Percentiles rank a stretch among this genome's conserved stretches.
These are phyloP conservation scores for Hymenoscyphus infarciens DNA, from an alignment of 2,329 filamentous ascomycete genomes.

Conservation along the genomic window DNA sequence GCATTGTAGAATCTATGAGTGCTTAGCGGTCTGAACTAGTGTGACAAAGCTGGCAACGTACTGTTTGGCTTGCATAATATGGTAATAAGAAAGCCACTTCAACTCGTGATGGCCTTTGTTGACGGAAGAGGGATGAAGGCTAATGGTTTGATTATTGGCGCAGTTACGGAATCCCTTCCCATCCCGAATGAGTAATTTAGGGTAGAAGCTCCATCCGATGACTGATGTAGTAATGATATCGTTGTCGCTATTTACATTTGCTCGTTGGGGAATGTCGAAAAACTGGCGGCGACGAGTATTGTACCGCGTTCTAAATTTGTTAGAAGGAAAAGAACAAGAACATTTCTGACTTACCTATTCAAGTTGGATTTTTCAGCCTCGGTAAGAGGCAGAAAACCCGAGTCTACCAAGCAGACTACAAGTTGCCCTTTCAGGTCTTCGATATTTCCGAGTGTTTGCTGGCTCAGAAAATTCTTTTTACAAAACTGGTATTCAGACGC, in stretches of 20 bases:
- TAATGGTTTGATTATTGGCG: constrained; percentile 87
- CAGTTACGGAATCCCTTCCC: constrained; percentile 87
- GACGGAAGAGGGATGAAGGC: constrained; percentile 81
- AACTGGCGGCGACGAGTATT: constrained; percentile 64
- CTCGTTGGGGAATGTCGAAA: constrained; percentile 74
- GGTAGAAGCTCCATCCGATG: constrained; percentile 93
- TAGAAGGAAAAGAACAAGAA: constrained; percentile 7
- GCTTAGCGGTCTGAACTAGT: constrained; percentile 23
- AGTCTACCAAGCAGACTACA: constrained; percentile 78
- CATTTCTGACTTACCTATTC: constrained; percentile 45
- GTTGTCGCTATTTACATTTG: constrained; percentile 74
- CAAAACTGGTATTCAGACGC: constrained; percentile 86
- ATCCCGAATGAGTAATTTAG: constrained; percentile 82
- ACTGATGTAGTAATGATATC: constrained; percentile 77
- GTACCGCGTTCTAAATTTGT: constrained; percentile 50
- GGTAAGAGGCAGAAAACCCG: constrained; percentile 74
- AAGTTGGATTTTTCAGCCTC: constrained; percentile 68
- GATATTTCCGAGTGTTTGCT: constrained; percentile 86
- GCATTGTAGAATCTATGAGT: constrained; percentile 71
- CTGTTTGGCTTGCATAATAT: constrained; percentile 92
- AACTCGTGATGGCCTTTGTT: constrained; percentile 69
- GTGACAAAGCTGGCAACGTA: constrained; percentile 39
- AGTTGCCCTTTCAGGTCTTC: constrained; percentile 95
- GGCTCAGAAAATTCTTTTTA: constrained; percentile 86
- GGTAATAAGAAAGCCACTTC: constrained; percentile 89